Conservation (phyloP, 768 basidiomycete genomes). For the Auricularia auricula-judae region DNA sequence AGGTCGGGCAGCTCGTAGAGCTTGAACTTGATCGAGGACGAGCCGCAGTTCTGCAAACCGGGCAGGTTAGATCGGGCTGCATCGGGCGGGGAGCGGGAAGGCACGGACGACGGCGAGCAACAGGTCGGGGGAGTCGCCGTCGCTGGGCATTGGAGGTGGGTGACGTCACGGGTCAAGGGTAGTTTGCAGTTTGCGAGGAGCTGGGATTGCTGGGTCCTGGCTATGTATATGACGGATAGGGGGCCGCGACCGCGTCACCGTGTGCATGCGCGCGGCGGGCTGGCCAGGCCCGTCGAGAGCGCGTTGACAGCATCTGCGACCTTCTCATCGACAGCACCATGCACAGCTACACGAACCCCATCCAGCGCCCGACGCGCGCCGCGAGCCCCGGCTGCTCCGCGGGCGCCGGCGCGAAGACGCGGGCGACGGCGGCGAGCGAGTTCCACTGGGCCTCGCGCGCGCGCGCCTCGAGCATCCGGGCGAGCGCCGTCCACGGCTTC, state of each 20-base stretch:
- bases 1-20: conserved; percentile 10
- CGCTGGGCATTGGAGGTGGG: neutral
- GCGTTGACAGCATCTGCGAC: neutral
- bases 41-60: conserved; percentile 15
- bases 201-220: too few relatives aligned
- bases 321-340: neutral
- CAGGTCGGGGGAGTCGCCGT: neutral
- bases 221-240: too few relatives aligned
- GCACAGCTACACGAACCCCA: neutral
- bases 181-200: too few relatives aligned
- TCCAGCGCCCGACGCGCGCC: neutral
- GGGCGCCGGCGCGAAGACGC: neutral
- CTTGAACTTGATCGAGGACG: conserved; percentile 18
- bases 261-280: too few relatives aligned
- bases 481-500: neutral
- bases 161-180: neutral
- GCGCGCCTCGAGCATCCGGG: neutral
- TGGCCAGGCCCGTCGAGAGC: too few relatives aligned
- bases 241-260: too few relatives aligned
- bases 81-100: too few relatives aligned
- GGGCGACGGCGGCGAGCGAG: neutral
- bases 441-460: neutral
- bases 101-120: conserved; percentile 2
- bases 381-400: neutral
- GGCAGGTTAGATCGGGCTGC: too few relatives aligned